A percentile compares a stretch with the other conserved stretches of the same genome.
Conservation (phyloP, 176 grass and related monocot genomes). For the Elaeis guineensis region DNA sequence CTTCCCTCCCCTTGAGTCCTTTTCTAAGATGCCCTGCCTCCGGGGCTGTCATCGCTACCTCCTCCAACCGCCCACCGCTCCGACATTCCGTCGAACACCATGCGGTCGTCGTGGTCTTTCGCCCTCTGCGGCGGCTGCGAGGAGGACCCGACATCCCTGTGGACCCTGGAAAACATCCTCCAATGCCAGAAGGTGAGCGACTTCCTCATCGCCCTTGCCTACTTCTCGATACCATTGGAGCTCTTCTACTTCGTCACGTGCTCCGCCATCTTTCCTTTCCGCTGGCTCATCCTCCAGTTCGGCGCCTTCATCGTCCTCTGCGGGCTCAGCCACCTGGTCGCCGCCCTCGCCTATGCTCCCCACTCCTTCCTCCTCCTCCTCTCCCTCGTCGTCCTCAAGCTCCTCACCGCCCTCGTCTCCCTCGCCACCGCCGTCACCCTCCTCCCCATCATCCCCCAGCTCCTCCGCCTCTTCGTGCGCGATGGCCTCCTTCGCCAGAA, state of each 20-base stretch:
- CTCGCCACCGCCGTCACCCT: conserved; percentile 4
- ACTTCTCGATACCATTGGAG: conserved; percentile 2
- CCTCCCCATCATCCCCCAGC: neutral
- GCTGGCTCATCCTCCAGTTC: conserved; percentile 6
- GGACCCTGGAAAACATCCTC: neutral
- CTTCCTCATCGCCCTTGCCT: conserved; percentile 2
- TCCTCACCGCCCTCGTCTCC: conserved; percentile 3
- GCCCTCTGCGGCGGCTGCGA: neutral
- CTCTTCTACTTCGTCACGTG: conserved; percentile 9
- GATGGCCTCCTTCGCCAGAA: neutral
- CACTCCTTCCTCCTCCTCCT: conserved; percentile 1
- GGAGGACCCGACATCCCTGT: neutral
- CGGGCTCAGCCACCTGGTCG: conserved; percentile 4
- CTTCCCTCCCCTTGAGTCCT: too few relatives aligned
- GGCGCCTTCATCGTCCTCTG: conserved; percentile 16
- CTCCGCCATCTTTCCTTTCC: neutral
- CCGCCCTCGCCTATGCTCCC: neutral
- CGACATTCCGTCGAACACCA: neutral
- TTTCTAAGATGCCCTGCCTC: too few relatives aligned
- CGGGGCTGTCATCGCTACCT: too few relatives aligned
- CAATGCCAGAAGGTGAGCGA: conserved; percentile 5
- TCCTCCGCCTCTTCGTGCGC: conserved; percentile 6
- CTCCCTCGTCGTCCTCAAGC: conserved; percentile 4
- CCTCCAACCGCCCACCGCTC: neutral
- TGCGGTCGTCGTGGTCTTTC: neutral